Base-by-base conservation (phyloP, 345 rosid species). In the Aethionema arabicum region DNA sequence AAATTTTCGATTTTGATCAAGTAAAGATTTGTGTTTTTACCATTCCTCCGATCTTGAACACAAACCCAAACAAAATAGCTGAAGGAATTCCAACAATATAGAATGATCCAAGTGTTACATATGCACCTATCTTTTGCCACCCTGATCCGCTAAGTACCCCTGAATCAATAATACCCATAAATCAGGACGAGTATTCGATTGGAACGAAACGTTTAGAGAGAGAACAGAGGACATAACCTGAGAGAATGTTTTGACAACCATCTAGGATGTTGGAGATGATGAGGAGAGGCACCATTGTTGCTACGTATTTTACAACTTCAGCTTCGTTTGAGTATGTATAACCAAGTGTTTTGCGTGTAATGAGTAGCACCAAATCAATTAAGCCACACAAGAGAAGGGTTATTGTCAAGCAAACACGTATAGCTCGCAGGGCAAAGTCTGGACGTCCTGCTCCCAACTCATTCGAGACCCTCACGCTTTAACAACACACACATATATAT, bases 91-190 rank as follows among this genome's bases (percentile, higher is more conserved):
- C 80, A 8, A 72, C 66, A 0, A 76, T 4, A 41, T 76, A 72
- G 42, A 62, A 76, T 2, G 74, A 72, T 45, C 76, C 80, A 8
- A 76, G 60, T 16, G 67, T 72, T 6, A 68, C 39, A 54, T 27
- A 67, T 5, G 80, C 80, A 1, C 76, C 80, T 30, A 67, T 46
- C 62, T 63, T 63, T 63, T 76, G 77, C 77, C 76, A 72, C 38
- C 80, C 80, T 16, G 76, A 72, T 2, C 77, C 80, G 63, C 32
- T 11, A 16, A 48, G 52, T 3, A 48, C 52, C 32, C 52, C 52
- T 48, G 33, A 46, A 3, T 46, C 29, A 13, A 9, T 47, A 16
- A 1, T 2, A 16, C 8, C 9, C 11, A 13, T 6, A 13, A 13
- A 13, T 45, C 7, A 6, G 27, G 27, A 21, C 27, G 27, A 21